A percentile compares a stretch with the other conserved stretches of the same genome.
phyloP scores from a whole-genome alignment of 2,329 filamentous ascomycete species.

The Trichoderma pleuroti region DNA sequence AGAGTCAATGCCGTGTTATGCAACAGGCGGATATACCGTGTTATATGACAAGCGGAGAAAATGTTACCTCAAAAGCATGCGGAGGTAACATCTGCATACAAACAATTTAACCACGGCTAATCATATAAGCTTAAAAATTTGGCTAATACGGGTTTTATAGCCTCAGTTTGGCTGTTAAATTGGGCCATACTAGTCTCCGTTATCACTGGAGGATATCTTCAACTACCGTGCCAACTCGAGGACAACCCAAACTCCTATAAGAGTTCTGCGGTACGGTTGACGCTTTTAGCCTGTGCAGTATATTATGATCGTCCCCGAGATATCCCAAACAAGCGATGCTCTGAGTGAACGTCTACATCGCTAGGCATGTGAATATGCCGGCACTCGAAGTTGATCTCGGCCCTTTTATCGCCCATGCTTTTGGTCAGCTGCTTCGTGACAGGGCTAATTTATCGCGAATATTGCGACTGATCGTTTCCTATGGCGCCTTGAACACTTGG shows the following conservation, averaged over 20 bases:
- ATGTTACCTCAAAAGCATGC: background rate
- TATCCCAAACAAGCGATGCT: background rate
- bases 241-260: background rate
- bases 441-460: background rate
- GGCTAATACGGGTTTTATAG: slow-evolving; percentile 1
- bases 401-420: background rate
- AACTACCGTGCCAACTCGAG: background rate
- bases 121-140: background rate
- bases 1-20: background rate
- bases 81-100: background rate
- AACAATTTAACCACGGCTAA: background rate
- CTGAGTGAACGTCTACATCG: background rate
- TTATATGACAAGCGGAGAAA: background rate
- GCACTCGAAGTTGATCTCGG: background rate
- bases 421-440: background rate
- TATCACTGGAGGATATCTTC: background rate
- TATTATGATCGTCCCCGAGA: background rate
- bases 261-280: background rate
- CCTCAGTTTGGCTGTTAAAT: background rate
- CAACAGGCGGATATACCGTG: background rate
- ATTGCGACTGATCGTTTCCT: background rate
- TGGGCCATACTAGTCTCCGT: background rate
- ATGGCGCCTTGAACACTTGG: background rate
- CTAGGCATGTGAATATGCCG: background rate
- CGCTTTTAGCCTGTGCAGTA: background rate